Evolutionary conservation across 768 basidiomycete species (phyloP), one percentile per base, ranked within the genome.

Genomic region (Rubroboletus pulcherrimus): DNA sequence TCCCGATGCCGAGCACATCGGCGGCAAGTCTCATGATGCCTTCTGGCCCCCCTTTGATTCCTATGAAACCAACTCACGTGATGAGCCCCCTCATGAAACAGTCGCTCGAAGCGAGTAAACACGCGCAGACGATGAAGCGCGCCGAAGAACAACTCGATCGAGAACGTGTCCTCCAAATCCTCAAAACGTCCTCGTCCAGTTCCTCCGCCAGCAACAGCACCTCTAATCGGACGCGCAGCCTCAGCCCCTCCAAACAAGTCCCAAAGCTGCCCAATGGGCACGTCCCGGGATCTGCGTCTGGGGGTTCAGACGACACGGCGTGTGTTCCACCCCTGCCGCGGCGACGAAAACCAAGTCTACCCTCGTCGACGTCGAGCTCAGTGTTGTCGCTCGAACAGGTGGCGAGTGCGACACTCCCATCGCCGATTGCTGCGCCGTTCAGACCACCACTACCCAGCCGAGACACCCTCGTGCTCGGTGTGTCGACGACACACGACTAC

Each of bases 61-160:
- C 59, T n/a, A 11, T 39, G 29, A 71, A 54, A 30, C 63, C 71
- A 4, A 55, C 58, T 4, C 85, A 88, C 51, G 70, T 82, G 30
- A 83, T 82, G 24, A 86, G 83, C 11, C 77, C 79, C 0, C 72
- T 89, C n/a, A 89, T 89, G 73, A 80, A 80, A 56, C 88, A 91
- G 68, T 84, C 82, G 21, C 73, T 92, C 1, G 83, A 87, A 50
- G 90, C 90, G 7, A 84, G 81, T 54, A 87, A 88, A 63, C 80
- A 81, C 0, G 89, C 81, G 1, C 84, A 88, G 67, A 79, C 78
- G 5, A 74, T 89, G 70, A 88, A 89, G 69, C 80, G 81, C 46
- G 84, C 81, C 0, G 85, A 90, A 62, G 82, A 81, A 40, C 77
- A 81, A 58, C 74, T 89, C 17, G 87, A 88, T 67, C 81, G 82